Evolutionary conservation across 108 stramenopile genomes (phyloP).

Genomic region (Cylindrotheca closterium): DNA sequence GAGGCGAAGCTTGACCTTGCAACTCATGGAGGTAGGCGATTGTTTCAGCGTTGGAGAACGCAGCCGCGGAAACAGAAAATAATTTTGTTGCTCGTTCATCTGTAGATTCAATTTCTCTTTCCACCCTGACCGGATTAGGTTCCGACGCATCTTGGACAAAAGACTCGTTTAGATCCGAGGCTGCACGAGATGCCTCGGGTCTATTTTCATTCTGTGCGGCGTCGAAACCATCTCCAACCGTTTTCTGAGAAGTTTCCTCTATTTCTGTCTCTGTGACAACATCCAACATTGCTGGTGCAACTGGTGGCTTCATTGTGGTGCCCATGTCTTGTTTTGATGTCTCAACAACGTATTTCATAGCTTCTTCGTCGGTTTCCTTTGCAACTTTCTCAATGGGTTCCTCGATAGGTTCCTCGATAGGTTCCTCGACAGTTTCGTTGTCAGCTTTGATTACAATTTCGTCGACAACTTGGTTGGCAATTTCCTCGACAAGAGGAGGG

Average conservation of each 20-base stretch:
- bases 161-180: no score
- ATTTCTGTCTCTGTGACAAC: no score
- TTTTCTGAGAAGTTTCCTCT: no score
- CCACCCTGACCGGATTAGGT: no score
- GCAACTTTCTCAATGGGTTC: background rate
- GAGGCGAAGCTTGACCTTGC: conserved; percentile 41
- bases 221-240: no score
- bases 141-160: no score
- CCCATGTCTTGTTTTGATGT: background rate
- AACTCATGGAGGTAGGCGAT: conserved; percentile 38
- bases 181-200: conserved; percentile 6
- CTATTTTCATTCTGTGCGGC: no score
- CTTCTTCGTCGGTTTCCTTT: background rate
- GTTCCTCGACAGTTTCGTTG: background rate
- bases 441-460: conserved; percentile 1
- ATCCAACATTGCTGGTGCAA: no score
- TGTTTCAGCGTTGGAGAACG: conserved; percentile 49
- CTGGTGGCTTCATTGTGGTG: background rate
- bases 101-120: no score
- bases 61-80: conserved; percentile 31
- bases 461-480: background rate
- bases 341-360: background rate
- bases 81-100: no score
- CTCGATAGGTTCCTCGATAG: conserved; percentile 7
- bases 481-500: conserved; percentile 5